A percentile compares a stretch with the other conserved stretches of the same genome.
phyloP scores from a whole-genome alignment of 257 asterid species.

The Leptodermis oblonga region DNA sequence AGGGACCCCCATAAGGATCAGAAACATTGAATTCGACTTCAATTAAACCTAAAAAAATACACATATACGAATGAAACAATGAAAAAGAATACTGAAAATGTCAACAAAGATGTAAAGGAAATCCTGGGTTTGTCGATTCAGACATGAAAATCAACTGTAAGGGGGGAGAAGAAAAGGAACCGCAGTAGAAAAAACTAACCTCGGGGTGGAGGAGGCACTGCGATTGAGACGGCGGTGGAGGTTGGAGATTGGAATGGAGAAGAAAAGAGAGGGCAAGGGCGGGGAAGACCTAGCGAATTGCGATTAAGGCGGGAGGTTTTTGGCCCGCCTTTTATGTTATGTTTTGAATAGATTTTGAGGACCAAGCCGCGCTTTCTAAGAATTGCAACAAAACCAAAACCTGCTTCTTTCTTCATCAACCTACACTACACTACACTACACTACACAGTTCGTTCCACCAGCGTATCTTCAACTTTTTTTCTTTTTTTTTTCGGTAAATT shows the following conservation, averaged over 20 bases:
- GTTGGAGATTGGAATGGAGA: not conserved
- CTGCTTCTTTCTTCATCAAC: not conserved
- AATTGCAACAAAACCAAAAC: constrained; percentile 1
- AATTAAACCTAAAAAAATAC: not conserved
- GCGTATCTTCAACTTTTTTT: too few relatives aligned
- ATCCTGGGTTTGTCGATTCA: not conserved
- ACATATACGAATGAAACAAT: not conserved
- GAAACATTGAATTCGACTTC: not conserved
- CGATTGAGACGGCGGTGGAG: not conserved
- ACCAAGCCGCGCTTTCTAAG: constrained; percentile 10
- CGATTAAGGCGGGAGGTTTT: constrained; percentile 7
- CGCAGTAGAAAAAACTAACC: not conserved
- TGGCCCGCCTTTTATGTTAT: constrained; percentile 13
- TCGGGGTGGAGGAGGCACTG: not conserved
- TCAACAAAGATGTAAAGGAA: not conserved
- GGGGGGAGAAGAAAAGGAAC: too few relatives aligned
- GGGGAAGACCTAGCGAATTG: not conserved
- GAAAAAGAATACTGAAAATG: not conserved
- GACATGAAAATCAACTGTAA: not conserved
- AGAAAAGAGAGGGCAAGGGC: not conserved
- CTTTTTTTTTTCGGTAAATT: too few relatives aligned
- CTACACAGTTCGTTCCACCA: not conserved
- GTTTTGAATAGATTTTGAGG: not conserved
- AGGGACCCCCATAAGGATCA: not conserved
- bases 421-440: not conserved